phyloP scores from a whole-genome alignment of 352 stramenopile genomes.

The Phytophthora megakarya region DNA sequence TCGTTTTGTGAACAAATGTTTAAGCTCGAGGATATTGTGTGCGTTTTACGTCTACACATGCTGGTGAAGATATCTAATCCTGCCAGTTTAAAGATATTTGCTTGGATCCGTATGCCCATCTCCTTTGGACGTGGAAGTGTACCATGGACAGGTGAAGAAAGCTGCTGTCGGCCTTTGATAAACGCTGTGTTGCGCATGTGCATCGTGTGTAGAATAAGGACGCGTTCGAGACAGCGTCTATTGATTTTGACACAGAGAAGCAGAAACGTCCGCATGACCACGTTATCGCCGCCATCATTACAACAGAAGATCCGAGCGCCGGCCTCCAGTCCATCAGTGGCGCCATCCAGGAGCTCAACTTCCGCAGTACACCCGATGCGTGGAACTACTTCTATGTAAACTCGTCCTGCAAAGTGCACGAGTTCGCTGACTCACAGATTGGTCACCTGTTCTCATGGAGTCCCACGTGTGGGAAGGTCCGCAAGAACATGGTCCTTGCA shows the following conservation, averaged over 20 bases:
- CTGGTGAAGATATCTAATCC: no score
- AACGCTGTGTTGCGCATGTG: no score
- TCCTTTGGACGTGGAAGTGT: no score
- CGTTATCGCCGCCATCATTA: slow-evolving; percentile 99
- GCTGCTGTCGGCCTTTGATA: no score
- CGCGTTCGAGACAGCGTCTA: slow-evolving; percentile 90
- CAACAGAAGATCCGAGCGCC: slow-evolving; percentile 98
- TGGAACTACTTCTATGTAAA: slow-evolving; percentile 99
- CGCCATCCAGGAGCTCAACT: slow-evolving; percentile 99
- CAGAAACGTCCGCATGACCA: slow-evolving; percentile 90
- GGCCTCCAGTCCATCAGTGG: slow-evolving; percentile 98
- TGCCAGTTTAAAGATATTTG: no score
- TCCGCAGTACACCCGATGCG: slow-evolving; percentile 98
- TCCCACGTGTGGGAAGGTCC: slow-evolving; percentile 94
- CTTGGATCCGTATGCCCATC: no score
- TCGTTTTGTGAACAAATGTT: no score
- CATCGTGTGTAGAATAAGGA: slow-evolving; percentile 96
- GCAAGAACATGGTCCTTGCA: slow-evolving; percentile 98
- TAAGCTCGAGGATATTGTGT: no score
- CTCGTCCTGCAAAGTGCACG: slow-evolving; percentile 98
- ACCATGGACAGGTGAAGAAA: no score
- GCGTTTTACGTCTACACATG: no score
- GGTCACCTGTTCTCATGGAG: slow-evolving; percentile 99
- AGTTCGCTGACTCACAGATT: slow-evolving; percentile 99
- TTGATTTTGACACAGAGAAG: slow-evolving; percentile 96